A percentile compares a stretch with the other conserved stretches of the same genome.
phyloP scores from a whole-genome alignment of 345 rosid genomes.

The Passiflora organensis region DNA sequence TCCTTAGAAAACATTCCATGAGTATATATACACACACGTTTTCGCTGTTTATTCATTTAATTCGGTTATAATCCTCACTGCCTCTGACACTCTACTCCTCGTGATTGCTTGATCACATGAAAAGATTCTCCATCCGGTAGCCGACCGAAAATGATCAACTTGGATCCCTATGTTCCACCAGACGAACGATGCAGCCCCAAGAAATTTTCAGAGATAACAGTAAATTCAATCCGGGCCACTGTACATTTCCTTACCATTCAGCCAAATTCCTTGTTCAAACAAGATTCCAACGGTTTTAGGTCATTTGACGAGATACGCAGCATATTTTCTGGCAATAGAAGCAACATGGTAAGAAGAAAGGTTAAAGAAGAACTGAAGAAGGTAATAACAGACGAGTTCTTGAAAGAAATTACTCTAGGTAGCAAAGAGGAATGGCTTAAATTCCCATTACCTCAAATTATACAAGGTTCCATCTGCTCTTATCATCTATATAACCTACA shows the following conservation, averaged over 20 bases:
- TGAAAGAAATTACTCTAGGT: slow-evolving; percentile 17
- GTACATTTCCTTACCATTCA: slow-evolving; percentile 38
- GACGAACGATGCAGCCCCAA: slow-evolving; percentile 51
- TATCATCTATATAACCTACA: neutral
- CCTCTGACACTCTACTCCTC: neutral
- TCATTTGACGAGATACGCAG: slow-evolving; percentile 46
- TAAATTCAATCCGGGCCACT: slow-evolving; percentile 34
- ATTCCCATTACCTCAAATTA: slow-evolving; percentile 51
- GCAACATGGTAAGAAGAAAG: slow-evolving; percentile 13
- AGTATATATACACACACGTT: no score
- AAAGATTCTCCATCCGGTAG: slow-evolving; percentile 32
- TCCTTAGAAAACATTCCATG: neutral
- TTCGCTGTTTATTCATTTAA: neutral
- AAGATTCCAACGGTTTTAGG: slow-evolving; percentile 32
- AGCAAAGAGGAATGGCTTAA: slow-evolving; percentile 20
- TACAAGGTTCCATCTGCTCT: slow-evolving; percentile 4
- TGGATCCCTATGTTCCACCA: slow-evolving; percentile 50
- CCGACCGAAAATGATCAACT: slow-evolving; percentile 24
- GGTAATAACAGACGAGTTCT: slow-evolving; percentile 24
- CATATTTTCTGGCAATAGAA: slow-evolving; percentile 34
- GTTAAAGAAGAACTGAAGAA: slow-evolving; percentile 30
- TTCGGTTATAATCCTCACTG: neutral
- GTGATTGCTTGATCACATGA: no score
- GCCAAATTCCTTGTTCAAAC: slow-evolving; percentile 26
- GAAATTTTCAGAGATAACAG: slow-evolving; percentile 40